These are phyloP conservation scores for Nicotiana paniculata DNA, from an alignment of 257 asterid genomes.

Conservation along the genomic window DNA sequence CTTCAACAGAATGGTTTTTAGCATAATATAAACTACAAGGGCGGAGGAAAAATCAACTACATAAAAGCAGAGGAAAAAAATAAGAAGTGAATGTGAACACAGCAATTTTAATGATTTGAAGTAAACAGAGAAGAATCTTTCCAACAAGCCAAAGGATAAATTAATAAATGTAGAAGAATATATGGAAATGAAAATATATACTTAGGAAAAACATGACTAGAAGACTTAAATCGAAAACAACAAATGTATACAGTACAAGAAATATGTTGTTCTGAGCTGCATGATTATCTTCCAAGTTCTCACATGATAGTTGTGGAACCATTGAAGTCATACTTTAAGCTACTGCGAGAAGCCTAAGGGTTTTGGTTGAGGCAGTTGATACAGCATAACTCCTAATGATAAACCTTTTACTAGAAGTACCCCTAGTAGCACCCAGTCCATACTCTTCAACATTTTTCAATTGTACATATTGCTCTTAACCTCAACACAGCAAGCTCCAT, in stretches of 20 bases:
- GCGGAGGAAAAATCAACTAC: neutral
- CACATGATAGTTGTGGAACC: neutral
- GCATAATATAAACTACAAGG: neutral
- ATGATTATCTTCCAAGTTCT: constrained; percentile 1
- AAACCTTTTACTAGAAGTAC: neutral
- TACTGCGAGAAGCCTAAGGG: neutral
- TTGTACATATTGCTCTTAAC: neutral
- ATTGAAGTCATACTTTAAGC: neutral
- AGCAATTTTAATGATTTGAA: neutral
- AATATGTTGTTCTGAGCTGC: neutral
- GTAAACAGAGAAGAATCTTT: neutral
- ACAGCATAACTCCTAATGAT: neutral
- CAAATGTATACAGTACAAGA: neutral
- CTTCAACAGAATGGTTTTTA: neutral
- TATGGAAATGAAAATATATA: neutral
- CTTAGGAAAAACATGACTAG: neutral
- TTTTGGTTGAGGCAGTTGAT: neutral
- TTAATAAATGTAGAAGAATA: neutral
- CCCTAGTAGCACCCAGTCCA: neutral
- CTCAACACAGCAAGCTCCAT: neutral
- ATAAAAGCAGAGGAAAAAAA: neutral
- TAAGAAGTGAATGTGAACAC: neutral
- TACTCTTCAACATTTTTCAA: neutral
- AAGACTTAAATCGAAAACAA: neutral
- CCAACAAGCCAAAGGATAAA: neutral